Evolutionary conservation across 176 grass and related monocot species (phyloP).

Genomic region (Coix lacrymajobi): DNA sequence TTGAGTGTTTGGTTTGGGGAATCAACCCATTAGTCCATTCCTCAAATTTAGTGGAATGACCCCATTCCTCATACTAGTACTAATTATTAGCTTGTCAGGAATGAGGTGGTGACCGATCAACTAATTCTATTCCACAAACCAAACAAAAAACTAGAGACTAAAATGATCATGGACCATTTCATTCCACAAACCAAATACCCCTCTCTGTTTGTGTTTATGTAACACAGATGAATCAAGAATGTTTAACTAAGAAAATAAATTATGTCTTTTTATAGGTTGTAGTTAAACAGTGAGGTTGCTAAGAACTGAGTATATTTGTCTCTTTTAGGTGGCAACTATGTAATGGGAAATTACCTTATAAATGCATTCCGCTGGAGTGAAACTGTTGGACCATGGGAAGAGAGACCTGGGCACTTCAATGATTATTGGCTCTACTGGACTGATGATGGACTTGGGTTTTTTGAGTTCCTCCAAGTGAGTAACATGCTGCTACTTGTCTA

Average conservation of each 20-base stretch:
- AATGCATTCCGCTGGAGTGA: slow-evolving; percentile 92
- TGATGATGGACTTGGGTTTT: slow-evolving; percentile 88
- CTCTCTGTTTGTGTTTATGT: background rate
- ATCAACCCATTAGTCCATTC: too few species aligned
- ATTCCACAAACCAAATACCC: too few species aligned
- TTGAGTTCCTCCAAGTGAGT: slow-evolving; percentile 87
- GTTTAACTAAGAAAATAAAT: slow-evolving; percentile 15
- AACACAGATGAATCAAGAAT: background rate
- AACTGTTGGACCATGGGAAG: slow-evolving; percentile 84
- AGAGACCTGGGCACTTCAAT: slow-evolving; percentile 84
- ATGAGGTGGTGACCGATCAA: too few species aligned
- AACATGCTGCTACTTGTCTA: slow-evolving; percentile 14
- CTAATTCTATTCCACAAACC: too few species aligned
- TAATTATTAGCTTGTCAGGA: too few species aligned
- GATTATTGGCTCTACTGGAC: slow-evolving; percentile 94
- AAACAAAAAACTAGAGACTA: too few species aligned
- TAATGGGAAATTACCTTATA: slow-evolving; percentile 68
- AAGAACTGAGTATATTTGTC: background rate
- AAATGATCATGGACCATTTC: too few species aligned
- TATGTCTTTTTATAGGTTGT: background rate
- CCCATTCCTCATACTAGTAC: too few species aligned
- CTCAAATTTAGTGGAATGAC: too few species aligned
- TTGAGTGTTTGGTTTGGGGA: too few species aligned
- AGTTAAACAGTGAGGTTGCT: slow-evolving; percentile 11
- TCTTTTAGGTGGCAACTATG: slow-evolving; percentile 76